These are phyloP conservation scores for Ustilago crameri DNA, from an alignment of 1,284 basidiomycete species.

Conservation along the genomic window DNA sequence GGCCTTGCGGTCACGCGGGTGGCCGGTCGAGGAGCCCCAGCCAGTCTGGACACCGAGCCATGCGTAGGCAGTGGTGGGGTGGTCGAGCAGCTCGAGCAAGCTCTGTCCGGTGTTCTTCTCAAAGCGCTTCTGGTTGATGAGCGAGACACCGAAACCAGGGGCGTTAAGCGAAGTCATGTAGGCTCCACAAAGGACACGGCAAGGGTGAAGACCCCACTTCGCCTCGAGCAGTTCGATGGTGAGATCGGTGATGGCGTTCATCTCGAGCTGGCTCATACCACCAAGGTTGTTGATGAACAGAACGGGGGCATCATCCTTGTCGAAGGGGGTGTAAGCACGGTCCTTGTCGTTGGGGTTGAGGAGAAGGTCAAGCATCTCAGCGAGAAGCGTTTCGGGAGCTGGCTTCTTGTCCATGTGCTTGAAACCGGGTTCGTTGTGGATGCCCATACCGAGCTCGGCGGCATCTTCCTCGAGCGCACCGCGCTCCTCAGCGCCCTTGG, in stretches of 20 bases:
- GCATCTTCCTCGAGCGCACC: conserved; percentile 66
- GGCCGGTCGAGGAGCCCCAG: conserved; percentile 55
- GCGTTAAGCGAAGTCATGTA: conserved; percentile 72
- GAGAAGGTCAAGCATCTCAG: conserved; percentile 62
- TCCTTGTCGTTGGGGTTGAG: conserved; percentile 70
- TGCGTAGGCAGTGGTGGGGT: conserved; percentile 69
- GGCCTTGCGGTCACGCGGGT: conserved; percentile 61
- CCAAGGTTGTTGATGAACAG: conserved; percentile 74
- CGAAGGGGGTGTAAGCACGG: conserved; percentile 69
- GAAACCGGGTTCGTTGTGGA: conserved; percentile 75
- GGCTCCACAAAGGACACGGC: conserved; percentile 69
- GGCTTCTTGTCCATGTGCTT: conserved; percentile 66
- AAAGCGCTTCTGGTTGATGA: conserved; percentile 70
- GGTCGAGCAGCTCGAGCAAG: conserved; percentile 70
- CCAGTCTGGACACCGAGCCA: conserved; percentile 69
- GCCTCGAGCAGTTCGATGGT: conserved; percentile 69
- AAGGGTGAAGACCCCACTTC: conserved; percentile 67
- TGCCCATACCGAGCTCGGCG: conserved; percentile 73
- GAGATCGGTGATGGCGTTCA: conserved; percentile 72
- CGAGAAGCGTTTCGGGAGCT: conserved; percentile 51
- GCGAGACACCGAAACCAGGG: conserved; percentile 70
- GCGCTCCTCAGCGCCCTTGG: conserved; percentile 60
- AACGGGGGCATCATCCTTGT: conserved; percentile 69
- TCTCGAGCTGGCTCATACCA: conserved; percentile 73
- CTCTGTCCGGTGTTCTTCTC: conserved; percentile 65